Evolutionary conservation across 2,329 filamentous ascomycete genomes (phyloP).

Genomic region (Pseudopithomyces chartarum): DNA sequence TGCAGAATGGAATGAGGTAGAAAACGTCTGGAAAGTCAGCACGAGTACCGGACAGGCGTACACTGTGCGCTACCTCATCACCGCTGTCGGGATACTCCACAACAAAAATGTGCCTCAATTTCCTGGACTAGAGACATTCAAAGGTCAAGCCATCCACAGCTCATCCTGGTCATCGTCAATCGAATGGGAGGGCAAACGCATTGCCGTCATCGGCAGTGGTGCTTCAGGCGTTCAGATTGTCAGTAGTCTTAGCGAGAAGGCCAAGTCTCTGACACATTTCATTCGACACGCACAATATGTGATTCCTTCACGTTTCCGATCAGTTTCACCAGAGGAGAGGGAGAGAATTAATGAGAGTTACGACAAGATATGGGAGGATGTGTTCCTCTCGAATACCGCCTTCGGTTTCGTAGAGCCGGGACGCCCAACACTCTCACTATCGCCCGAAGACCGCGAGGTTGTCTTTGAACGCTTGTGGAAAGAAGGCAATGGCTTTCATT

Average conservation of each 20-base stretch:
- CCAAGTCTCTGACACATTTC: constrained; percentile 4
- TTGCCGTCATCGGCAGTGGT: constrained; percentile 64
- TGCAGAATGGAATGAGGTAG: constrained; percentile 40
- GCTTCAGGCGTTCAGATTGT: constrained; percentile 63
- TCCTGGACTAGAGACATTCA: constrained; percentile 47
- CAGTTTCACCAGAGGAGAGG: constrained; percentile 31
- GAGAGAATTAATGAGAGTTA: constrained; percentile 40
- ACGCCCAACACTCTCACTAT: neutral
- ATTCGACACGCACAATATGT: constrained; percentile 44
- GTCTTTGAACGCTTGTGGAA: constrained; percentile 15
- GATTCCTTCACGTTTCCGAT: constrained; percentile 58
- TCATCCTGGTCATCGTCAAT: constrained; percentile 51
- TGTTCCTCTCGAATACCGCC: constrained; percentile 32
- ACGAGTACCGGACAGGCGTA: constrained; percentile 25
- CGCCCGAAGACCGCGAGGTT: constrained; percentile 12
- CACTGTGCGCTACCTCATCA: constrained; percentile 14
- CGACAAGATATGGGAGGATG: constrained; percentile 37
- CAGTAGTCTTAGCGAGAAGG: constrained; percentile 1
- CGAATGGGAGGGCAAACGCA: constrained; percentile 58
- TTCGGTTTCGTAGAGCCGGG: constrained; percentile 39
- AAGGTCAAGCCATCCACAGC: constrained; percentile 47
- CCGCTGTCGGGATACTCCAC: constrained; percentile 12
- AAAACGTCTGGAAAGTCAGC: constrained; percentile 35
- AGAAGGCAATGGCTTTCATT: constrained; percentile 32
- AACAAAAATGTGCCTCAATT: constrained; percentile 30